phyloP scores from a whole-genome alignment of 2,329 filamentous ascomycete species.

The Sclerotinia trifoliorum region DNA sequence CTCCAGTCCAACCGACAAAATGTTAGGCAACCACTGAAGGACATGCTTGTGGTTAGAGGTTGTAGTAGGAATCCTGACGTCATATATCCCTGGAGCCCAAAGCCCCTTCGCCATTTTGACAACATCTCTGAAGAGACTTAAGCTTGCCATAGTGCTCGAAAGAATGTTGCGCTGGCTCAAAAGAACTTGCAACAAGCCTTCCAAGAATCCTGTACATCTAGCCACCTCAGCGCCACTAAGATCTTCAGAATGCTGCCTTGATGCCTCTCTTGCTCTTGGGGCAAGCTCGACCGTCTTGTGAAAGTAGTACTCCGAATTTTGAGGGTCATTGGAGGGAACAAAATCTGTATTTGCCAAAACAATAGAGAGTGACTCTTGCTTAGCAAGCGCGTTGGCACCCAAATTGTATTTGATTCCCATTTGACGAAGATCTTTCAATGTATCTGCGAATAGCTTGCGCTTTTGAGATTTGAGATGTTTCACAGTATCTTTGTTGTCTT shows the following conservation, averaged over 20 bases:
- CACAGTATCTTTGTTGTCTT: conserved; percentile 80
- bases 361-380: conserved; percentile 68
- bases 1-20: conserved; percentile 61
- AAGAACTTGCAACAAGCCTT: conserved; percentile 72
- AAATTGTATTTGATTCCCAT: conserved; percentile 92
- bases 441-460: conserved; percentile 85
- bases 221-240: conserved; percentile 76
- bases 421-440: conserved; percentile 73
- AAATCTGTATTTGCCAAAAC: conserved; percentile 62
- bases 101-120: conserved; percentile 39
- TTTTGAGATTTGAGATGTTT: conserved; percentile 92
- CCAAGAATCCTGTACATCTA: conserved; percentile 79
- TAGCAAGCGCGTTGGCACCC: conserved; percentile 67
- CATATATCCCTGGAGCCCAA: conserved; percentile 43
- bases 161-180: conserved; percentile 55
- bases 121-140: conserved; percentile 30
- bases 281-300: conserved; percentile 76
- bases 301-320: conserved; percentile 63
- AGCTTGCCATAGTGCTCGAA: conserved; percentile 24
- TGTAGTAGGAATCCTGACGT: conserved; percentile 23
- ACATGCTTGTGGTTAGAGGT: conserved; percentile 36
- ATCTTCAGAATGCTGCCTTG: conserved; percentile 78
- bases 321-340: conserved; percentile 34
- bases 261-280: conserved; percentile 63
- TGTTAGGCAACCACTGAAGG: conserved; percentile 63